Evolutionary conservation across 331 rosid species (phyloP), one percentile per base, ranked within the genome.

Genomic region (Prunus yedoensis): DNA sequence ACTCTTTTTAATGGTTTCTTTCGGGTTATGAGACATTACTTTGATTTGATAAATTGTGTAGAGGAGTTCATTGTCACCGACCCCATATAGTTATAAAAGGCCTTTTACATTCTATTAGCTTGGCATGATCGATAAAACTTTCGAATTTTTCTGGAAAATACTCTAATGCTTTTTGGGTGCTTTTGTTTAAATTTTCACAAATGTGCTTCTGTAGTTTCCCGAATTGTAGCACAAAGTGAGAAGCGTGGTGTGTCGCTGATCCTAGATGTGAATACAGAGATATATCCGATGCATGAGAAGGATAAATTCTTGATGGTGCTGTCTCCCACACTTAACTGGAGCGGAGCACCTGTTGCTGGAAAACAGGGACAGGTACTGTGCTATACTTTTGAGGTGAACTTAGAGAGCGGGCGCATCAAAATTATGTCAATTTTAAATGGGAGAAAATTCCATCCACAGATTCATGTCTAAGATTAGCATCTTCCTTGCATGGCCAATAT

Each of bases 181-280:
- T 77, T 56, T 15, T 16, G 13, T 4, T 46, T 32, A 14, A 5
- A 53, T 8, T 67, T 75, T 68, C 58, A 13, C 52, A 60, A 35
- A 9, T 51, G 2, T 82, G 45, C 77, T 78, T 21, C 23, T 82
- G 73, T 76, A 94, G 97, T 94, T 74, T 90, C 93, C 52, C 84
- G 96, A 80, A 81, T 94, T 53, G 90, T 82, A 20, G 97, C 93
- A 54, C 70, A 58, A 28, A 87, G 98, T 71, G 95, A 94, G 89
- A 94, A 90, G 83, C 71, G 73, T 72, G 90, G 78, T 76, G 89
- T 87, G 85, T 9, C 73, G 77, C 78, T 91, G 88, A 90, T 74
- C 62, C 86, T 91, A 28, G 97, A 94, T 75, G 88, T 91, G 67
- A 89, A 91, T 78, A 85, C 96, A 0, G 95, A 94, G 84, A 85